These are phyloP conservation scores for Solanum neorickii DNA, from an alignment of 257 asterid species.

Conservation along the genomic window DNA sequence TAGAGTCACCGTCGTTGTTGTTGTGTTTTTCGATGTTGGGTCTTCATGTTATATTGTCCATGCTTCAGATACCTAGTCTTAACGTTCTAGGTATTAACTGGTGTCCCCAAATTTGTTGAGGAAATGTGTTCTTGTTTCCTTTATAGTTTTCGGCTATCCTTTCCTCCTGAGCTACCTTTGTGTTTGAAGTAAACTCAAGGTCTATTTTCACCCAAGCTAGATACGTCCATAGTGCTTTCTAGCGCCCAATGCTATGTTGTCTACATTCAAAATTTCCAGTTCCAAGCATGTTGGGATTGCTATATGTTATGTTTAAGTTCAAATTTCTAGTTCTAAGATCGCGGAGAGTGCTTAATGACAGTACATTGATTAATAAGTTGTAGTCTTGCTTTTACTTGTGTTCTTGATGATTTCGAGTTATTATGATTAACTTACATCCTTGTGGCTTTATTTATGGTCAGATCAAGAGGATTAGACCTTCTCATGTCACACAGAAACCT, in stretches of 20 bases:
- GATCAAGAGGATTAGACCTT: not conserved
- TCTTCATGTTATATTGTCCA: not conserved
- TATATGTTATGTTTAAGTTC: not conserved
- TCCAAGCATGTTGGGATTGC: not conserved
- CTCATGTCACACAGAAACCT: not conserved
- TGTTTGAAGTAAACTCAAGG: not conserved
- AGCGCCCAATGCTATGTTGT: not conserved
- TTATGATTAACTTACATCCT: not conserved
- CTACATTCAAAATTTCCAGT: not conserved
- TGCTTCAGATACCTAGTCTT: not conserved
- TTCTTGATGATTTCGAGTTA: not conserved
- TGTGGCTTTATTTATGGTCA: not conserved
- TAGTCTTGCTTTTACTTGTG: not conserved
- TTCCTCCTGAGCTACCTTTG: not conserved
- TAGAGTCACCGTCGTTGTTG: not conserved
- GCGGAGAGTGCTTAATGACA: not conserved
- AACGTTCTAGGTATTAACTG: not conserved
- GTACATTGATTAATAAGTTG: not conserved
- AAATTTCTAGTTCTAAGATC: not conserved
- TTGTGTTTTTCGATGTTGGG: not conserved
- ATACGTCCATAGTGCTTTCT: not conserved
- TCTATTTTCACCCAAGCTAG: not conserved
- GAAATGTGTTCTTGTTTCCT: not conserved
- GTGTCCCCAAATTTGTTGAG: not conserved
- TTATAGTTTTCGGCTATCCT: not conserved